phyloP scores from a whole-genome alignment of 2,329 filamentous ascomycete genomes.

The Pseudogymnoascus sp. region DNA sequence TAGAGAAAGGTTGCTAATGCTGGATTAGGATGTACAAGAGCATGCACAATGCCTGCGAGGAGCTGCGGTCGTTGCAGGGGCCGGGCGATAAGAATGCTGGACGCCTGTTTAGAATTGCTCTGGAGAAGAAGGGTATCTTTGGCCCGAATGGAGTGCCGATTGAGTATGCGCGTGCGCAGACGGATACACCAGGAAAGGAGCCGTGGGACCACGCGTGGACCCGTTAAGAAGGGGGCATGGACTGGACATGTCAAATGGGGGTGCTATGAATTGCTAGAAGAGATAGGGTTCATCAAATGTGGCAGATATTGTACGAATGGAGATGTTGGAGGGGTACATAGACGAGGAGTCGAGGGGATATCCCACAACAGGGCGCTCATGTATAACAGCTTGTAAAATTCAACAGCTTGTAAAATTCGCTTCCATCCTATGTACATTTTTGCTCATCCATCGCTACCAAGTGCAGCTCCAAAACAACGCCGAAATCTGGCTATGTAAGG shows the following conservation, averaged over 20 bases:
- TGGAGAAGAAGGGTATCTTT: slow-evolving; percentile 85
- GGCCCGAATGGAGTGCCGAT: slow-evolving; percentile 67
- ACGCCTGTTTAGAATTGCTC: slow-evolving; percentile 74
- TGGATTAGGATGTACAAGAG: slow-evolving; percentile 55
- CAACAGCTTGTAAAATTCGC: slow-evolving; percentile 7
- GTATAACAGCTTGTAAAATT: slow-evolving; percentile 8
- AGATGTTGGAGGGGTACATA: not conserved
- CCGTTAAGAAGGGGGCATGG: slow-evolving; percentile 32
- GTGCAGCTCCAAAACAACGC: slow-evolving; percentile 6
- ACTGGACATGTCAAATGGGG: not conserved
- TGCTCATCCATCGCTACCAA: slow-evolving; percentile 6
- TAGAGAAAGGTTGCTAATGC: not conserved
- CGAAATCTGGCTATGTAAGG: slow-evolving; percentile 1
- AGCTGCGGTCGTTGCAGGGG: slow-evolving; percentile 54
- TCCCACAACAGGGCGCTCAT: not conserved
- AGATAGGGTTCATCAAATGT: not conserved
- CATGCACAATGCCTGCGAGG: slow-evolving; percentile 82
- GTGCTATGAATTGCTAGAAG: not conserved
- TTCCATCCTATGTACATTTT: slow-evolving; percentile 2
- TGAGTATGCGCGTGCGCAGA: slow-evolving; percentile 81
- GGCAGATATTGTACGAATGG: not conserved
- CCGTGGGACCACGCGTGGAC: slow-evolving; percentile 96
- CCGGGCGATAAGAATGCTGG: slow-evolving; percentile 53
- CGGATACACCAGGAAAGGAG: slow-evolving; percentile 66
- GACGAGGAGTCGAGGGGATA: slow-evolving; percentile 1